Percentiles rank a stretch among this genome's conserved stretches.
These are phyloP conservation scores for Wallacemonas rigidus DNA, from an alignment of 208 protist genomes.

Conservation along the genomic window DNA sequence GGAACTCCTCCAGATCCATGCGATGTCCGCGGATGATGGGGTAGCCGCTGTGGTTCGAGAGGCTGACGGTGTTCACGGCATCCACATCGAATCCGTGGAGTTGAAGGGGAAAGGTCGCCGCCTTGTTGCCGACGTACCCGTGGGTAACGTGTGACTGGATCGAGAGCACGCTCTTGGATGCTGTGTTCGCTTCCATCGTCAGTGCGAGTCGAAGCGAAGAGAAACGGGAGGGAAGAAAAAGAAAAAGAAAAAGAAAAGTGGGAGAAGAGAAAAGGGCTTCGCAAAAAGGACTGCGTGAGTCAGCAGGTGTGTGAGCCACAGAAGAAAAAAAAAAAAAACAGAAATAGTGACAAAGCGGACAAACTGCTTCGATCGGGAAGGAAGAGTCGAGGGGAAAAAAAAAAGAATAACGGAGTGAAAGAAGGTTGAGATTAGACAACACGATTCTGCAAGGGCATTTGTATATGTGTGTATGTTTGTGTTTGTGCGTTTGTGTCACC, in stretches of 20 bases:
- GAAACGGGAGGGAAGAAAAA: conserved; percentile 11
- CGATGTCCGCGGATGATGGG: conserved; percentile 87
- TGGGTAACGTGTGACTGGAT: conserved; percentile 96
- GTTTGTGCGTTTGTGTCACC: too few relatives aligned
- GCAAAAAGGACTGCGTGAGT: too few relatives aligned
- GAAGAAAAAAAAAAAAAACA: conserved; percentile 4
- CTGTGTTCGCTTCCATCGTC: neutral
- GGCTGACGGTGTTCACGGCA: conserved; percentile 93
- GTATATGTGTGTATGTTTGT: too few relatives aligned
- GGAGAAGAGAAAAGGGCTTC: conserved; percentile 3
- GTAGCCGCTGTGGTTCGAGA: conserved; percentile 96
- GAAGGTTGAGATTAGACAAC: neutral
- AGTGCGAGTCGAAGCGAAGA: neutral
- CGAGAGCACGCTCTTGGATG: conserved; percentile 80
- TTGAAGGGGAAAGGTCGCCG: conserved; percentile 93
- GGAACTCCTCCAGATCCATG: conserved; percentile 81
- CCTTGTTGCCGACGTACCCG: conserved; percentile 97
- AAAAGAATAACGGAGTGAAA: conserved; percentile 11
- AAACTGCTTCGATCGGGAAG: neutral
- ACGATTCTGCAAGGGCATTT: too few relatives aligned
- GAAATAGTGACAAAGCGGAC: neutral
- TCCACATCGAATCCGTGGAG: conserved; percentile 95
- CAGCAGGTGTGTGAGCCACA: neutral
- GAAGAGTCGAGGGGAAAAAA: neutral
- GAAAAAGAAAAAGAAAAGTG: conserved; percentile 2